Base-by-base conservation (phyloP, 2,329 filamentous ascomycete species). In the Pseudopyricularia cyperi region DNA sequence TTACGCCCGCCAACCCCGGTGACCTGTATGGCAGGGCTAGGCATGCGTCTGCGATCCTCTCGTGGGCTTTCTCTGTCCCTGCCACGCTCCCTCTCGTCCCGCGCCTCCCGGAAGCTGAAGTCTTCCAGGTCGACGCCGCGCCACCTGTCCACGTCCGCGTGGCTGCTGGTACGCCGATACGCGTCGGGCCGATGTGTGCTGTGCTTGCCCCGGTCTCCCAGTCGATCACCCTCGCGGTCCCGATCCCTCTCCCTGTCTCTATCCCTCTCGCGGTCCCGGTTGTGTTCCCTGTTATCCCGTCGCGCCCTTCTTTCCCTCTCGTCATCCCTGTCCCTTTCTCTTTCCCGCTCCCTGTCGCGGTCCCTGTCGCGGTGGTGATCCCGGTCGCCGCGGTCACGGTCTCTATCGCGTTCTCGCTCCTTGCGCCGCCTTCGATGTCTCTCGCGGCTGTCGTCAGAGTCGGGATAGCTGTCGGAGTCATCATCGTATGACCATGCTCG, bases 151-250 rank as follows among this genome's bases (percentile, higher is more conserved):
- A 70, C 63, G 54, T 76, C 73, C 24, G 71, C 70, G 54, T 75
- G 73, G 57, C 73, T 76, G 61, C 73, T 75, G 3, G 73, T 71
- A 46, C 74, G 63, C 47, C 71, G 65, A 28, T 68, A 62, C 14
- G 63, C 58, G 1, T 71, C 70, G 1, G 70, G 66, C n/a, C 71
- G 65, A 30, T 66, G 61, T 14, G 67, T 58, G 12, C 67, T 58
- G 55, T 71, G 67, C 26, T 33, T 51, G 3, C 22, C 39, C 37
- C 50, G 50, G 50, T 51, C 53, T 35, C 54, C 52, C 9, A 65
- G 66, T n/a, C 61, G 58, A 7, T 63, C 61, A 11, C 62, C 58
- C 1, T 65, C 63, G 3, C 62, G 56, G 7, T 63, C 61, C 7
- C 60, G 42, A 17, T 59, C 55, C 4, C 53, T 44, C 3, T 57